These are phyloP conservation scores for Isoetes taiwanensis DNA, from an alignment of 75 land plant species.

Conservation along the genomic window DNA sequence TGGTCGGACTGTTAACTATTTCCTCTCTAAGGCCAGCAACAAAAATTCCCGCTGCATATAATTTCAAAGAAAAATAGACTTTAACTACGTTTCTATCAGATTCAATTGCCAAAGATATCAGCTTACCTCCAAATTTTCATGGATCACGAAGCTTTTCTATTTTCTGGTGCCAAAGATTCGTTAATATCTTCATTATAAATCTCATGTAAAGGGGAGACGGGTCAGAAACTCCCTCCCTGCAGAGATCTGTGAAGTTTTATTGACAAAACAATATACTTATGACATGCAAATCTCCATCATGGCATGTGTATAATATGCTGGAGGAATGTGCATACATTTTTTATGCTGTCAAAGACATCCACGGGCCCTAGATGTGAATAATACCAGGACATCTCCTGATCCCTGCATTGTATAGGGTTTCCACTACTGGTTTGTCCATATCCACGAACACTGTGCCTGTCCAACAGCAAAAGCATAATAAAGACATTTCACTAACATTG, in stretches of 20 bases:
- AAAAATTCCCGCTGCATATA: slow-evolving; percentile 67
- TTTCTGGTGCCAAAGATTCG: slow-evolving; percentile 67
- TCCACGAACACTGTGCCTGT: slow-evolving; percentile 90
- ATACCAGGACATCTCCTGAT: slow-evolving; percentile 66
- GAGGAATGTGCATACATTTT: no score
- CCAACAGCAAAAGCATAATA: slow-evolving; percentile 13
- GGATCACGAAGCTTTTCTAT: slow-evolving; percentile 69
- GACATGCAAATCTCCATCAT: neutral
- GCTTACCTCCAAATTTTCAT: slow-evolving; percentile 82
- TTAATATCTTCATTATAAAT: slow-evolving; percentile 98
- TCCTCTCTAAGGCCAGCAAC: slow-evolving; percentile 94
- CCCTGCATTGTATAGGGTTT: slow-evolving; percentile 93
- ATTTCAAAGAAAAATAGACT: slow-evolving; percentile 4
- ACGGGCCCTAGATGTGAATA: slow-evolving; percentile 78
- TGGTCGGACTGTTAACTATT: slow-evolving; percentile 78
- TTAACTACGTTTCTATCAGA: neutral
- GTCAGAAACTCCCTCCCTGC: slow-evolving; percentile 76
- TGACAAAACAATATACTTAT: slow-evolving; percentile 2
- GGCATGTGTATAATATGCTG: no score
- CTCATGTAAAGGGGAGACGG: slow-evolving; percentile 96
- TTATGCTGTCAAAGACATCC: slow-evolving; percentile 58
- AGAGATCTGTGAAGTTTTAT: no score
- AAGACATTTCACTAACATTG: no score
- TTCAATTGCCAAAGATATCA: neutral
- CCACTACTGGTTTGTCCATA: slow-evolving; percentile 99